Conservation (phyloP, 257 asterid genomes). For the Petunia axillaris region DNA sequence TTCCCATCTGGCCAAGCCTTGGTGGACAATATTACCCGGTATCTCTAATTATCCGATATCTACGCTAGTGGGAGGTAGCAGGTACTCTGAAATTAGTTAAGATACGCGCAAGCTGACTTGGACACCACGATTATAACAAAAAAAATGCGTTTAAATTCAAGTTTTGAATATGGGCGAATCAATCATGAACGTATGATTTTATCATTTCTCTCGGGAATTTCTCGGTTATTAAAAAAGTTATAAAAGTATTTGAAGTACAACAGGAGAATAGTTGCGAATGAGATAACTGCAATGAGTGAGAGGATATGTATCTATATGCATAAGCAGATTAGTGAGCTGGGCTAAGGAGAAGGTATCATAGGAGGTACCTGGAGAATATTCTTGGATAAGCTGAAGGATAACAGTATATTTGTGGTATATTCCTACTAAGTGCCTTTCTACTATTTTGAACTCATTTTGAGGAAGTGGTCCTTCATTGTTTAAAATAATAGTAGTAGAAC, state of each 20-base stretch:
- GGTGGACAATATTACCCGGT: too few species aligned
- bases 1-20: too few species aligned
- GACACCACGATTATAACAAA: too few species aligned
- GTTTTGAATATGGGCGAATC: too few species aligned
- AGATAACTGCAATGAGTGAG: background rate
- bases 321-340: background rate
- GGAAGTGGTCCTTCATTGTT: constrained; percentile 2
- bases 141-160: too few species aligned
- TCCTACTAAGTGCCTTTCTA: constrained; percentile 28
- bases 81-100: too few species aligned
- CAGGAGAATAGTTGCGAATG: background rate
- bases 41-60: too few species aligned
- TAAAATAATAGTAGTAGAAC: background rate
- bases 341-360: background rate
- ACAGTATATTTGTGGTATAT: constrained; percentile 41
- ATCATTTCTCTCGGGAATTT: too few species aligned
- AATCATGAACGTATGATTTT: too few species aligned
- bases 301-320: background rate
- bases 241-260: background rate
- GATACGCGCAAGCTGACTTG: too few species aligned
- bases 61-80: too few species aligned
- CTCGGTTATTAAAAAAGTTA: background rate
- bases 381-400: constrained; percentile 27
- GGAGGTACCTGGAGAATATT: constrained; percentile 26
- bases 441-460: constrained; percentile 24